Evolutionary conservation across 306 rosid species (phyloP).

Genomic region (Urtica urens): DNA sequence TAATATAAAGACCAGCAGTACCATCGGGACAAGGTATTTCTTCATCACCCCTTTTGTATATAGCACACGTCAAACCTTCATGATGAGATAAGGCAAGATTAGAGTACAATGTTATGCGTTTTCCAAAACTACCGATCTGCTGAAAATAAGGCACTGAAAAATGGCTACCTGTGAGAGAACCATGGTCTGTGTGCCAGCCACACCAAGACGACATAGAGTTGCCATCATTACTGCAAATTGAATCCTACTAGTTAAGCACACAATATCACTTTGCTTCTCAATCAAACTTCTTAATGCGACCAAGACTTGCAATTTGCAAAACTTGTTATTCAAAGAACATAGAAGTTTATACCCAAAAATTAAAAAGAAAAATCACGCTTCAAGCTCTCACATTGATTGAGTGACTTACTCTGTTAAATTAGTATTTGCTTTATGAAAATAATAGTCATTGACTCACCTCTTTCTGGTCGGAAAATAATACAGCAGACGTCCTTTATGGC

Average conservation of each 20-base stretch:
- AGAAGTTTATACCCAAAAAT: background rate
- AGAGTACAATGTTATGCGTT: too few species aligned
- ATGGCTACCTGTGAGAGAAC: constrained; percentile 80
- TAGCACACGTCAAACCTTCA: constrained; percentile 73
- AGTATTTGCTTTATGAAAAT: background rate
- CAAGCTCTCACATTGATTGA: background rate
- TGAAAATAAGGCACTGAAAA: constrained; percentile 1
- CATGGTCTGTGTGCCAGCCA: constrained; percentile 98
- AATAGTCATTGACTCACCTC: constrained; percentile 52
- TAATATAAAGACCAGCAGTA: constrained; percentile 78
- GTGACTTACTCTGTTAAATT: background rate
- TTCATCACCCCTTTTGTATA: constrained; percentile 54
- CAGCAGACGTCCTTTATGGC: constrained; percentile 94
- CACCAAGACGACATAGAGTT: constrained; percentile 79
- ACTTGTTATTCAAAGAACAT: too few species aligned
- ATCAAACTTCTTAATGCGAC: background rate
- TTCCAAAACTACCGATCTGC: background rate
- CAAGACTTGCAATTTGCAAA: too few species aligned
- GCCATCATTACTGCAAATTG: constrained; percentile 41
- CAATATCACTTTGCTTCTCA: background rate
- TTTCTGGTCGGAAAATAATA: constrained; percentile 73
- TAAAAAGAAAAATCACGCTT: background rate
- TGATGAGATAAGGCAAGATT: constrained; percentile 28
- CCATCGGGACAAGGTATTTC: constrained; percentile 81
- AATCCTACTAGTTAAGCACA: constrained; percentile 1